A percentile compares a stretch with the other conserved stretches of the same genome.
phyloP scores from a whole-genome alignment of 345 rosid species.

The Heritiera fomes region DNA sequence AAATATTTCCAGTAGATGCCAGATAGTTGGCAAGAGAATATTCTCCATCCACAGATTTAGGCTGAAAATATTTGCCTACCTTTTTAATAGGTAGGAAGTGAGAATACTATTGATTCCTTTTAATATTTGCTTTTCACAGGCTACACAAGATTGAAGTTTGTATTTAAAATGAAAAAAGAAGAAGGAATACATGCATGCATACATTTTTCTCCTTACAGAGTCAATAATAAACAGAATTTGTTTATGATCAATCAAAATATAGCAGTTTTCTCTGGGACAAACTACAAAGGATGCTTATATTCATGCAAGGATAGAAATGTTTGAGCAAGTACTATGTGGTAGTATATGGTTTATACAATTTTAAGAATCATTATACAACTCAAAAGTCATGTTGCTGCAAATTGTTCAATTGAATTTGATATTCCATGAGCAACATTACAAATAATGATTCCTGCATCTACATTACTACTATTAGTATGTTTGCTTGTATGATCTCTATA shows the following conservation, averaged over 20 bases:
- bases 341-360: conserved; percentile 7
- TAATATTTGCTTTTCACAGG: not conserved
- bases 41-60: not conserved
- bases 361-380: conserved; percentile 16
- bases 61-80: not conserved
- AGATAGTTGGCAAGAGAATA: not conserved
- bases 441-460: conserved; percentile 31
- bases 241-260: not conserved
- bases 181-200: not conserved
- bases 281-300: not conserved
- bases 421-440: conserved; percentile 19
- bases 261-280: conserved; percentile 1
- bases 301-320: not conserved
- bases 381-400: too few relatives aligned
- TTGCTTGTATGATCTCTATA: conserved; percentile 28
- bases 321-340: conserved; percentile 1
- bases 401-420: conserved; percentile 31
- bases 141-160: not conserved
- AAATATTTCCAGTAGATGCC: not conserved
- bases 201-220: not conserved
- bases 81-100: too few relatives aligned
- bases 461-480: conserved; percentile 16
- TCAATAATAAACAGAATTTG: not conserved
- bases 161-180: too few relatives aligned
- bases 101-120: not conserved